phyloP scores from a whole-genome alignment of 306 rosid genomes.

The Malus fusca region DNA sequence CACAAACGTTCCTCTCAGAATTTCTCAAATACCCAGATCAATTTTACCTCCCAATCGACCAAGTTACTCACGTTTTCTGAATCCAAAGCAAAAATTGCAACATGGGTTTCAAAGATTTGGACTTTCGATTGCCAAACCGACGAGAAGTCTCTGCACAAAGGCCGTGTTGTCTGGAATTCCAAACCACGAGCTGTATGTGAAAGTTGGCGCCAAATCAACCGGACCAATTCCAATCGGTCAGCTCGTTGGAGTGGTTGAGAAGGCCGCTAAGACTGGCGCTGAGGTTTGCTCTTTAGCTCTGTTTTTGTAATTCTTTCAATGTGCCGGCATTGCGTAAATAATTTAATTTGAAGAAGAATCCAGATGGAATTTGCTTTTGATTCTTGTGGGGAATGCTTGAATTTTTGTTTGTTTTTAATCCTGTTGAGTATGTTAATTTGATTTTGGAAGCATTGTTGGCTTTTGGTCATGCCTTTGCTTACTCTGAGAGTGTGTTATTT shows the following conservation, averaged over 20 bases:
- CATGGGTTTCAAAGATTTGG: slow-evolving; percentile 24
- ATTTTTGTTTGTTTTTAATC: neutral
- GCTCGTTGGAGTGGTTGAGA: slow-evolving; percentile 69
- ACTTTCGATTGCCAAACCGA: slow-evolving; percentile 21
- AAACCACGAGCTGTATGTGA: slow-evolving; percentile 29
- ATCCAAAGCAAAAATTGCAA: slow-evolving; percentile 10
- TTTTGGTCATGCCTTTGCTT: neutral
- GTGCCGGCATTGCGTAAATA: neutral
- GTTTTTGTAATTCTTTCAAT: neutral
- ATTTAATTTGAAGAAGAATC: neutral
- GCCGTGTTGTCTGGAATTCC: slow-evolving; percentile 49
- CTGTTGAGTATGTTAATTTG: neutral
- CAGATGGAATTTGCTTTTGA: neutral
- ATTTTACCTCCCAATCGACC: slow-evolving; percentile 8
- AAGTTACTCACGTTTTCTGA: slow-evolving; percentile 14
- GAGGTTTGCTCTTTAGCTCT: slow-evolving; percentile 39
- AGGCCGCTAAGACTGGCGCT: slow-evolving; percentile 91
- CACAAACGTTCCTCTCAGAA: slow-evolving; percentile 26
- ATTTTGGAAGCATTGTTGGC: neutral
- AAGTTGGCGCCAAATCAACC: slow-evolving; percentile 53
- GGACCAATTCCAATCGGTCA: slow-evolving; percentile 57
- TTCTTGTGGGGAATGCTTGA: neutral
- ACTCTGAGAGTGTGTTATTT: neutral
- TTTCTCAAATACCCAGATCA: slow-evolving; percentile 26
- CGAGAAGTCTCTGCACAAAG: slow-evolving; percentile 19